Evolutionary conservation across 768 basidiomycete genomes (phyloP), one percentile per base, ranked within the genome.

Genomic region (Agaricus bisporus): DNA sequence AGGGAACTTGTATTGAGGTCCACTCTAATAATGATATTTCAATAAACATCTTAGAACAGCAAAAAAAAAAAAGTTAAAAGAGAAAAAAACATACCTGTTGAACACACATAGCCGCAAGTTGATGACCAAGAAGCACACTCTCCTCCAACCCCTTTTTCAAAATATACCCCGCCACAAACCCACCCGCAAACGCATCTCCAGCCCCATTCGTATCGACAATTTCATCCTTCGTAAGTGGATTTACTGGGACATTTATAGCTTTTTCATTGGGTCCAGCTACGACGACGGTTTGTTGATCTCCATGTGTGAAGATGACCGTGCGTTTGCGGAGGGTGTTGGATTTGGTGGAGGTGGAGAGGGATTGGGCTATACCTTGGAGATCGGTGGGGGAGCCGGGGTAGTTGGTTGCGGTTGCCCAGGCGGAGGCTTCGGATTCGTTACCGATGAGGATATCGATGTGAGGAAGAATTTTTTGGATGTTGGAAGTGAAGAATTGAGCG

Each of bases 191-290:
- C 41, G 91, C 92, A 67, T 99, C 95, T 41, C 97, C 97, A 18
- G 97, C 97, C 48, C 91, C 97, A 69, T 99, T 99, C 45, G 97
- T 98, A 68, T 99, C 97, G 55, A 97, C 86, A 60, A 97, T 94
- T 68, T 85, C 62, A 38, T 73, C 77, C 50, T 78, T 75, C 43
- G 64, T 60, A 55, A 95, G 72, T 37, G 76, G 71, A 49, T 72
- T 65, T 47, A 95, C 91, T 3, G 72, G 54, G 68, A 74, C 86
- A 14, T 73, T 61, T 70, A 83, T 82, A 35, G 79, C 74, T 46
- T 82, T 79, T 2, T 78, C 73, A 11, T 79, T 74, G 41, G 70
- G 73, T 6, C 83, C 77, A 11, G 79, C 74, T 26, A 93, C 91
- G 49, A 93, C 74, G 29, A 91, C 65, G 15, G 97, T 98, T 45